phyloP scores from a whole-genome alignment of 2,329 filamentous ascomycete genomes.

The Colletotrichum musae region DNA sequence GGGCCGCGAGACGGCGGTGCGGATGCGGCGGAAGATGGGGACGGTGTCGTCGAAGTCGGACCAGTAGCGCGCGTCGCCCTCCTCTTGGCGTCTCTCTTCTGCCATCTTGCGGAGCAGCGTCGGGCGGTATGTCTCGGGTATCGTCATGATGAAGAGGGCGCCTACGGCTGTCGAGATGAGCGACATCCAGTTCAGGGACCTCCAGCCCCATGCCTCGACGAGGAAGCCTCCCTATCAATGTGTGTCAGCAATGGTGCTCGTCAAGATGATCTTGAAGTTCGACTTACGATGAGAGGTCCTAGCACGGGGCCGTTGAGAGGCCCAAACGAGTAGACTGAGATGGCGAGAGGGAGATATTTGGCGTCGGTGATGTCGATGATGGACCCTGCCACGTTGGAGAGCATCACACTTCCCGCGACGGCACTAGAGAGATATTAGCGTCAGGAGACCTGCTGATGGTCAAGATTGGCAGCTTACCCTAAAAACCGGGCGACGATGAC shows the following conservation, averaged over 20 bases:
- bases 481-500: constrained; percentile 69
- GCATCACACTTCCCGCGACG: constrained; percentile 73
- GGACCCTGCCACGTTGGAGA: constrained; percentile 74
- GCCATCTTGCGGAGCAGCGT: constrained; percentile 66
- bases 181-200: constrained; percentile 74
- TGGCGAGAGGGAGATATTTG: constrained; percentile 73
- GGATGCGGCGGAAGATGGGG: constrained; percentile 66
- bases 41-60: constrained; percentile 72
- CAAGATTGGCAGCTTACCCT: no score
- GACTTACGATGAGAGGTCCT: constrained; percentile 45
- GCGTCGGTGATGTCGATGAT: constrained; percentile 73
- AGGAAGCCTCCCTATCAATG: constrained; percentile 65
- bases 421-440: constrained; percentile 62
- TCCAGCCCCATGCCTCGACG: constrained; percentile 71
- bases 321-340: constrained; percentile 74
- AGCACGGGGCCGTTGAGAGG: constrained; percentile 71
- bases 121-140: constrained; percentile 70
- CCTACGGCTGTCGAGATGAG: constrained; percentile 68
- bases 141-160: constrained; percentile 62
- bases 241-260: not conserved
- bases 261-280: not conserved
- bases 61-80: constrained; percentile 66
- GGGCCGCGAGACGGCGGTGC: constrained; percentile 71
- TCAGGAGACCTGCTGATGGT: no score
- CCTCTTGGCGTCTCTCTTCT: constrained; percentile 61